A percentile compares a stretch with the other conserved stretches of the same genome.
phyloP scores from a whole-genome alignment of 1,284 basidiomycete genomes.

The Schizophyllum commune region DNA sequence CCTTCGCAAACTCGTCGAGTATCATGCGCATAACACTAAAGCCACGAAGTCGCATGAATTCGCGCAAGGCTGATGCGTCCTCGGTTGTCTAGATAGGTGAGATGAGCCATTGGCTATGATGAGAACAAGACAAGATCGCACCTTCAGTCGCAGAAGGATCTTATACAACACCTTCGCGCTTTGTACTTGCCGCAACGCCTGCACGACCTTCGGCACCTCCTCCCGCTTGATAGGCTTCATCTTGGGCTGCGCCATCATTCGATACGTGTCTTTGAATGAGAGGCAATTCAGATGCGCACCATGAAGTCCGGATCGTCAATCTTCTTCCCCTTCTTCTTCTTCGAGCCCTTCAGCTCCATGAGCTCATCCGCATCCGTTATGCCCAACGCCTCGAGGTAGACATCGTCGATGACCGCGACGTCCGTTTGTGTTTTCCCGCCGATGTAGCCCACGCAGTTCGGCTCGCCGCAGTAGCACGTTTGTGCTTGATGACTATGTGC shows the following conservation, averaged over 20 bases:
- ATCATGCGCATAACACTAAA: constrained; percentile 91
- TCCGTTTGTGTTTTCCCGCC: constrained; percentile 99
- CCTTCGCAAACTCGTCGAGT: constrained; percentile 71
- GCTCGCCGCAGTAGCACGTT: constrained; percentile 91
- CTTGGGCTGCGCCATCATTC: constrained; percentile 37
- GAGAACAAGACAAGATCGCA: constrained; percentile 22
- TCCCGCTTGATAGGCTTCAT: constrained; percentile 71
- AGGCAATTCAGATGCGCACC: constrained; percentile 32
- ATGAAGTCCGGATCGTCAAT: constrained; percentile 87
- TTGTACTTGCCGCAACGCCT: constrained; percentile 85
- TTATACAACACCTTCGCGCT: constrained; percentile 81
- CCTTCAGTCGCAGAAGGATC: constrained; percentile 82
- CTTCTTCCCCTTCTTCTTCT: constrained; percentile 88
- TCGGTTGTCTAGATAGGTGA: constrained; percentile 62
- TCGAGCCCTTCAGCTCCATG: constrained; percentile 77
- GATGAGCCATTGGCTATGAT: not conserved
- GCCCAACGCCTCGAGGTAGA: constrained; percentile 84
- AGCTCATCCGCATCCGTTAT: constrained; percentile 87
- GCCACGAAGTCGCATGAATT: constrained; percentile 90
- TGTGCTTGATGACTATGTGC: constrained; percentile 98
- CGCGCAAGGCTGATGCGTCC: constrained; percentile 71
- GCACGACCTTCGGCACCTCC: constrained; percentile 87
- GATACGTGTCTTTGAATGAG: constrained; percentile 3
- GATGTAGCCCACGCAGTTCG: constrained; percentile 93
- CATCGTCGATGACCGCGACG: constrained; percentile 87